A percentile compares a stretch with the other conserved stretches of the same genome.
Conservation (phyloP, 345 rosid genomes). For the Lumnitzera racemosa region DNA sequence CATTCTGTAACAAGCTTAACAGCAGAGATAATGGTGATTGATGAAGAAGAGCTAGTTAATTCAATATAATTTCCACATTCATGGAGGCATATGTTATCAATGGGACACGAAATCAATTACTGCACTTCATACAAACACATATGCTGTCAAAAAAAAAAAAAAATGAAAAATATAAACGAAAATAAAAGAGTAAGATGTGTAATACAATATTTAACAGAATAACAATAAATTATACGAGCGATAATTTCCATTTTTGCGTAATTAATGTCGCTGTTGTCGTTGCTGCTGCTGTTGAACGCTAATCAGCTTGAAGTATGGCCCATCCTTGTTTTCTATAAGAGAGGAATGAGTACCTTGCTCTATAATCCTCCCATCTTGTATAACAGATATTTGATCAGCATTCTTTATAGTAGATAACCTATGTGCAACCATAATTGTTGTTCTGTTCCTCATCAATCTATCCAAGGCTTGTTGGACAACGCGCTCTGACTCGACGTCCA, state of each 20-base stretch:
- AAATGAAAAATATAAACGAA: neutral
- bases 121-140: neutral
- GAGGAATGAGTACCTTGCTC: conserved; percentile 80
- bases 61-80: no score
- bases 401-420: conserved; percentile 80
- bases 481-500: conserved; percentile 76
- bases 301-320: conserved; percentile 70
- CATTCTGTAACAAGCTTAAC: no score
- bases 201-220: no score
- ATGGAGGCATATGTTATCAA: no score
- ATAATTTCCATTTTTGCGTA: neutral
- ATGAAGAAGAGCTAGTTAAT: no score
- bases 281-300: conserved; percentile 74
- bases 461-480: conserved; percentile 94
- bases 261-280: conserved; percentile 3
- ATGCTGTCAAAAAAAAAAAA: neutral
- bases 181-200: no score
- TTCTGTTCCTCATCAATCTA: conserved; percentile 64
- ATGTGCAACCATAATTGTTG: conserved; percentile 91
- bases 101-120: no score
- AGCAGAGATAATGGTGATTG: no score
- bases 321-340: conserved; percentile 58
- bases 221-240: no score
- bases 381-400: conserved; percentile 70
- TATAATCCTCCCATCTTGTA: conserved; percentile 65